Conservation (phyloP, 257 asterid species). For the Linaria vulgaris region DNA sequence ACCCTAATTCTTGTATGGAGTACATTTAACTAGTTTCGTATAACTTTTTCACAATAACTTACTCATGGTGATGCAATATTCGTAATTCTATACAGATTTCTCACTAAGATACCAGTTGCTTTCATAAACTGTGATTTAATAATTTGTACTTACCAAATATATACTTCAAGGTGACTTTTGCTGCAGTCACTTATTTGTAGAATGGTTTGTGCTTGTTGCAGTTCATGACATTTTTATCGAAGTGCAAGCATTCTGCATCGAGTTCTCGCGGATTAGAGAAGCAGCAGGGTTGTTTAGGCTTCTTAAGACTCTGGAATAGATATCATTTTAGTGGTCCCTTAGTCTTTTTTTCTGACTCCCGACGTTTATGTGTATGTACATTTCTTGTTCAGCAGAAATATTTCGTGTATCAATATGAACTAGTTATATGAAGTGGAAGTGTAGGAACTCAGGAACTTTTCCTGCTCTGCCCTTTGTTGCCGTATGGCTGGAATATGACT, state of each 20-base stretch:
- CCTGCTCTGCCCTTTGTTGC: too few species aligned
- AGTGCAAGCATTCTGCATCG: slow-evolving; percentile 97
- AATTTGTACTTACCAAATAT: neutral
- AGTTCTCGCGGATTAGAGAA: slow-evolving; percentile 93
- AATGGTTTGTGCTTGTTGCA: slow-evolving; percentile 37
- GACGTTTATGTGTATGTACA: too few species aligned
- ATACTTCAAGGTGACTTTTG: neutral
- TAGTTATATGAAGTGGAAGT: too few species aligned
- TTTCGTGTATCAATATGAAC: too few species aligned
- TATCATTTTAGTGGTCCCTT: neutral
- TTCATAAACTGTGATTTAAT: neutral
- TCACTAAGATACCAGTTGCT: neutral
- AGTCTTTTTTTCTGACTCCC: neutral
- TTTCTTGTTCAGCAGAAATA: too few species aligned
- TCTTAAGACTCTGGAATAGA: slow-evolving; percentile 76
- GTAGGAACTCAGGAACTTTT: too few species aligned
- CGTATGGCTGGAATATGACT: too few species aligned
- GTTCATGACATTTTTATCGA: slow-evolving; percentile 93
- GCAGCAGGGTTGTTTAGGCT: slow-evolving; percentile 92
- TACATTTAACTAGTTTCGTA: too few species aligned
- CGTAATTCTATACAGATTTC: neutral
- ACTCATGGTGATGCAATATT: too few species aligned
- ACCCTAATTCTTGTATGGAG: too few species aligned
- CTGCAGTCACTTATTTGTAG: slow-evolving; percentile 3
- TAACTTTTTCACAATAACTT: too few species aligned